Conservation (phyloP, 106 monocot genomes). For the Dendrobium nobile region DNA sequence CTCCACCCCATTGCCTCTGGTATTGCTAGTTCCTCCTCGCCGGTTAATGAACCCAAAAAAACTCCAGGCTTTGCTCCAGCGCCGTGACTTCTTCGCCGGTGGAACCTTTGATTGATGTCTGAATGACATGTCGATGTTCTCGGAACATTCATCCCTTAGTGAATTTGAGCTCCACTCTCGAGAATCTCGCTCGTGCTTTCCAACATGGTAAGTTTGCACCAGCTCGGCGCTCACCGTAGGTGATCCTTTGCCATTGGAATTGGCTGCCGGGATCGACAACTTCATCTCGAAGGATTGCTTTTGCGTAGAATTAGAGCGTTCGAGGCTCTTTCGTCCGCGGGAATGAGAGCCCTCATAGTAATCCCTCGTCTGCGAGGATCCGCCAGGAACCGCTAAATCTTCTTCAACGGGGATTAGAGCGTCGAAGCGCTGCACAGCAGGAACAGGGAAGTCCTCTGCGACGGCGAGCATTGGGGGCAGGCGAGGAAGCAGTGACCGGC, state of each 20-base stretch:
- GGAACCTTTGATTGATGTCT: conserved; percentile 4
- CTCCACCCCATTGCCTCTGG: conserved; percentile 23
- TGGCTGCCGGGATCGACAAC: neutral
- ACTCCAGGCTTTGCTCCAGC: conserved; percentile 18
- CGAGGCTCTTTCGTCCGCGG: conserved; percentile 9
- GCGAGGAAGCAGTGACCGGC: conserved; percentile 21
- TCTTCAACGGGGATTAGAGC: conserved; percentile 17
- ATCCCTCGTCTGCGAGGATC: conserved; percentile 15
- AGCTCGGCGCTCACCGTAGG: conserved; percentile 1
- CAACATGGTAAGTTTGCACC: neutral
- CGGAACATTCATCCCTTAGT: conserved; percentile 2
- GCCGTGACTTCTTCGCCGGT: conserved; percentile 12
- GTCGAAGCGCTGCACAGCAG: conserved; percentile 17
- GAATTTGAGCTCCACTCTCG: conserved; percentile 20
- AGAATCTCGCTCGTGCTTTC: conserved; percentile 7
- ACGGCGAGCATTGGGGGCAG: conserved; percentile 58
- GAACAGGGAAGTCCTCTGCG: conserved; percentile 17
- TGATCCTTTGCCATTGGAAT: conserved; percentile 5
- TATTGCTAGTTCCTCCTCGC: conserved; percentile 12
- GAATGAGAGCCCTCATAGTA: conserved; percentile 12
- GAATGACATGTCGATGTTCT: conserved; percentile 5
- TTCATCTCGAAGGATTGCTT: conserved; percentile 7
- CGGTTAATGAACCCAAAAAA: conserved; percentile 17
- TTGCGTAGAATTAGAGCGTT: conserved; percentile 7
- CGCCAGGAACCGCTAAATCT: conserved; percentile 12